Evolutionary conservation across 345 rosid species (phyloP).

Genomic region (Pistacia vera): DNA sequence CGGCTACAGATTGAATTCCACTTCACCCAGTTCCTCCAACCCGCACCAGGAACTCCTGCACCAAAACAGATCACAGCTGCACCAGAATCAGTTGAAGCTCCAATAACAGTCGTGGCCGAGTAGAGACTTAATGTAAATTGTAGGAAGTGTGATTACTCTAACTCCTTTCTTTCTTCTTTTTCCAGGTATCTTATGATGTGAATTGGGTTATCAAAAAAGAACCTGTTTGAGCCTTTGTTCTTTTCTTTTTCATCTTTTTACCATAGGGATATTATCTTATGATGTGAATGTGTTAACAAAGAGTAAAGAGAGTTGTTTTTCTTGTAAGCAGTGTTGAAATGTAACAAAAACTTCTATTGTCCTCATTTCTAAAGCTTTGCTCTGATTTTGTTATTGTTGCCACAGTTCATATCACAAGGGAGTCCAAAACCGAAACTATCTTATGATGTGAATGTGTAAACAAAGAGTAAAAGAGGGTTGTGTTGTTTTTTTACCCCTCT

Average conservation of each 20-base stretch:
- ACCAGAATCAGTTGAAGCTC: slow-evolving; percentile 21
- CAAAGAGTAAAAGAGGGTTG: slow-evolving; percentile 15
- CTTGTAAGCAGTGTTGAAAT: slow-evolving; percentile 7
- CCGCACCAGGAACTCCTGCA: slow-evolving; percentile 23
- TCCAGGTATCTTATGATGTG: slow-evolving; percentile 24
- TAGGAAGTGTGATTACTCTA: slow-evolving; percentile 44
- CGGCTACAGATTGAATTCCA: slow-evolving; percentile 91
- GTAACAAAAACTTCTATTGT: neutral
- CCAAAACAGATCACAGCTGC: neutral
- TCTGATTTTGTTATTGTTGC: neutral
- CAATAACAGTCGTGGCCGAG: slow-evolving; percentile 24
- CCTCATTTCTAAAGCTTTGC: neutral
- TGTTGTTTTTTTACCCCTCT: neutral
- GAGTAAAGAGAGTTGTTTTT: slow-evolving; percentile 10
- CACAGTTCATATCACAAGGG: no score
- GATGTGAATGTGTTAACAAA: slow-evolving; percentile 12
- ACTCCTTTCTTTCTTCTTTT: slow-evolving; percentile 21
- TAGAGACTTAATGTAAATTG: slow-evolving; percentile 40
- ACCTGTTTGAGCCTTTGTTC: slow-evolving; percentile 10
- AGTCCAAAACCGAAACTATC: no score
- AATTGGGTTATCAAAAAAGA: slow-evolving; percentile 34
- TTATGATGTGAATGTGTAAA: slow-evolving; percentile 7
- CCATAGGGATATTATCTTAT: slow-evolving; percentile 12
- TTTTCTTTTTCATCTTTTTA: neutral
- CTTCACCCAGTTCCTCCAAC: slow-evolving; percentile 50